Percentiles rank a stretch among this genome's conserved stretches.
These are phyloP conservation scores for Sporothrix phasma DNA, from an alignment of 2,329 filamentous ascomycete genomes.

Conservation along the genomic window DNA sequence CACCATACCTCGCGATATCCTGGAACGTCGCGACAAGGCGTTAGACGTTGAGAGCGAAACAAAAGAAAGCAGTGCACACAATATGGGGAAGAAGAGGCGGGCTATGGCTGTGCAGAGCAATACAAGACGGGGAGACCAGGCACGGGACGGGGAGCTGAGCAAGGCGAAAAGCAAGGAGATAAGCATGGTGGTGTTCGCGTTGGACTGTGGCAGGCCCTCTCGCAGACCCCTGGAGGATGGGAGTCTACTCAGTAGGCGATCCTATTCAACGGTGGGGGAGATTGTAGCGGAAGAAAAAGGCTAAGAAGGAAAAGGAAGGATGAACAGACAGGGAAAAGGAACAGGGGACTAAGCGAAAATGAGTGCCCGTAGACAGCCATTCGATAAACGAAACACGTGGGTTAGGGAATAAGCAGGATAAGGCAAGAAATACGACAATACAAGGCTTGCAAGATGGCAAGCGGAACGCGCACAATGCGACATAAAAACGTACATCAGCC, in stretches of 20 bases:
- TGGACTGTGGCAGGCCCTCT: neutral
- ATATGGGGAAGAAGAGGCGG: no score
- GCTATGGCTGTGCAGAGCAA: no score
- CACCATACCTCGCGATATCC: slow-evolving; percentile 68
- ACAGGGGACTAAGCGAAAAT: slow-evolving; percentile 19
- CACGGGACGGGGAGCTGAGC: neutral
- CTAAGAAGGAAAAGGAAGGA: slow-evolving; percentile 12
- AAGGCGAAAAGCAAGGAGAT: neutral
- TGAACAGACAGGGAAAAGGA: neutral
- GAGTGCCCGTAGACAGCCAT: slow-evolving; percentile 16
- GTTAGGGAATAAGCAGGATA: neutral
- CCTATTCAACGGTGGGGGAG: slow-evolving; percentile 3
- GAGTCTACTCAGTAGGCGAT: neutral
- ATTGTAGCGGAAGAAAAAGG: slow-evolving; percentile 6
- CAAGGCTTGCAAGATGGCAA: neutral
- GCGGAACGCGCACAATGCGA: no score
- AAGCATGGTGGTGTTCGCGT: neutral
- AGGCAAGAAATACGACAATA: neutral
- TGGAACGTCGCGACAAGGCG: slow-evolving; percentile 25
- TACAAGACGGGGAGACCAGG: neutral
- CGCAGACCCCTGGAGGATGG: neutral
- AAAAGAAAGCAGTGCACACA: neutral
- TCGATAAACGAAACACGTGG: neutral
- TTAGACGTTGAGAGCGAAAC: neutral
- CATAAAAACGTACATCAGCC: slow-evolving; percentile 48